phyloP scores from a whole-genome alignment of 2,329 filamentous ascomycete species.

The Talaromyces albobiverticillius region DNA sequence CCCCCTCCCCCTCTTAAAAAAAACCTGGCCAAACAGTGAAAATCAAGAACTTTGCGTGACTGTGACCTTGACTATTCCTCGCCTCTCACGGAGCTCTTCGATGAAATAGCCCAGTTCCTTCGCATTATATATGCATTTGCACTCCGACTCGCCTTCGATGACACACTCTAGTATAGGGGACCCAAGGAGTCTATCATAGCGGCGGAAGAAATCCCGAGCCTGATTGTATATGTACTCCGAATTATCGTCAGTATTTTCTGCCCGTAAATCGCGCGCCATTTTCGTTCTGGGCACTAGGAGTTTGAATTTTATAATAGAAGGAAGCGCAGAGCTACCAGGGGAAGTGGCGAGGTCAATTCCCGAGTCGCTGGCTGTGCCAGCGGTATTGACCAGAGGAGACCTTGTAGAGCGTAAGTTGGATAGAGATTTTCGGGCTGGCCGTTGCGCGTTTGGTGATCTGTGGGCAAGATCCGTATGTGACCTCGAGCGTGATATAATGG shows the following conservation, averaged over 20 bases:
- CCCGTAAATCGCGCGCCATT: slow-evolving; percentile 11
- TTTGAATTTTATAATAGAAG: slow-evolving; percentile 5
- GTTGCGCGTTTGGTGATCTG: neutral
- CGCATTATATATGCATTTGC: slow-evolving; percentile 13
- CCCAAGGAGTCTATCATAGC: slow-evolving; percentile 6
- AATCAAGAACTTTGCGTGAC: slow-evolving; percentile 11
- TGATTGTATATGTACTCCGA: slow-evolving; percentile 10
- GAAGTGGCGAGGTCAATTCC: slow-evolving; percentile 2
- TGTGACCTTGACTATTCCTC: slow-evolving; percentile 4
- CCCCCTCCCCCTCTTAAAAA: no score
- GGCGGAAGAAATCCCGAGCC: slow-evolving; percentile 8
- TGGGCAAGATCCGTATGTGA: neutral
- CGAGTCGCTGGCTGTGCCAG: slow-evolving; percentile 3
- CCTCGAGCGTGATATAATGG: slow-evolving; percentile 1
- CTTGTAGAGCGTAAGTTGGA: neutral
- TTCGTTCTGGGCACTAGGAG: neutral
- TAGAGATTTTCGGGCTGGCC: neutral
- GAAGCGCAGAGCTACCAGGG: neutral
- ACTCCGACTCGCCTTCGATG: slow-evolving; percentile 10
- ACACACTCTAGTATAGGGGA: slow-evolving; percentile 8
- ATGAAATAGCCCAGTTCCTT: slow-evolving; percentile 11
- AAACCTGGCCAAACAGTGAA: neutral
- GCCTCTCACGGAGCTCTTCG: slow-evolving; percentile 10
- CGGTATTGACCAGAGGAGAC: neutral
- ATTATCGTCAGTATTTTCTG: slow-evolving; percentile 4